phyloP scores from a whole-genome alignment of 495 filamentous ascomycete species.

The Jackrogersella minutella region DNA sequence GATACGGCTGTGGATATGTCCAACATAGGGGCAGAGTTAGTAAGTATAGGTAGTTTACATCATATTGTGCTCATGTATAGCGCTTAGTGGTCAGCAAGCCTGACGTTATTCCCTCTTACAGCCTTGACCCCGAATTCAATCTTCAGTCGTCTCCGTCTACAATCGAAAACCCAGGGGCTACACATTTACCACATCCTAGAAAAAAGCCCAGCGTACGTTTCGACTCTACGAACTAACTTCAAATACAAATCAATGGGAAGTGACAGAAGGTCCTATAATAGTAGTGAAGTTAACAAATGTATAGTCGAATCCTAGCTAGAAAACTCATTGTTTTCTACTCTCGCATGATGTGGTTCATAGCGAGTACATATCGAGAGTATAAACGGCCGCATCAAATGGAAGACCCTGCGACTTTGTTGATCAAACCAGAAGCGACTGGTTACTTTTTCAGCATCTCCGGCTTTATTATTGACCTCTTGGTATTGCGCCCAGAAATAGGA shows the following conservation, averaged over 20 bases:
- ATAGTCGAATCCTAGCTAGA: too few species aligned
- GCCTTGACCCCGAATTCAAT: constrained; percentile 12
- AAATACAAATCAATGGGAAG: too few species aligned
- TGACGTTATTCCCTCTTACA: constrained; percentile 8
- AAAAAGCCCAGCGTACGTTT: too few species aligned
- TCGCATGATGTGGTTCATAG: background rate
- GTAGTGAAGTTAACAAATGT: too few species aligned
- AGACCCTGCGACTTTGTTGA: too few species aligned
- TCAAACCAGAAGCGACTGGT: too few species aligned
- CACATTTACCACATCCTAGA: too few species aligned
- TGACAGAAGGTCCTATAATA: too few species aligned
- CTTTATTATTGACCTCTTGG: background rate
- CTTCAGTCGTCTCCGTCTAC: background rate
- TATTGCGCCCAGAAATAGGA: background rate
- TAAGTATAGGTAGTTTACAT: constrained; percentile 8
- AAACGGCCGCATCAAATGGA: too few species aligned
- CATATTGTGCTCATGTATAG: constrained; percentile 6
- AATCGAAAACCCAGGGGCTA: too few species aligned
- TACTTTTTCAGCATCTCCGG: background rate
- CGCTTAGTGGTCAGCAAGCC: constrained; percentile 13
- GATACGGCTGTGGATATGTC: constrained; percentile 2
- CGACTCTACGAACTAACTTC: too few species aligned
- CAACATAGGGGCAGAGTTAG: background rate
- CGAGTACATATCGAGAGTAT: background rate
- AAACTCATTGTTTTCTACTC: too few species aligned